Base-by-base conservation (phyloP, 257 asterid genomes). In the Ophiorrhiza pumila region DNA sequence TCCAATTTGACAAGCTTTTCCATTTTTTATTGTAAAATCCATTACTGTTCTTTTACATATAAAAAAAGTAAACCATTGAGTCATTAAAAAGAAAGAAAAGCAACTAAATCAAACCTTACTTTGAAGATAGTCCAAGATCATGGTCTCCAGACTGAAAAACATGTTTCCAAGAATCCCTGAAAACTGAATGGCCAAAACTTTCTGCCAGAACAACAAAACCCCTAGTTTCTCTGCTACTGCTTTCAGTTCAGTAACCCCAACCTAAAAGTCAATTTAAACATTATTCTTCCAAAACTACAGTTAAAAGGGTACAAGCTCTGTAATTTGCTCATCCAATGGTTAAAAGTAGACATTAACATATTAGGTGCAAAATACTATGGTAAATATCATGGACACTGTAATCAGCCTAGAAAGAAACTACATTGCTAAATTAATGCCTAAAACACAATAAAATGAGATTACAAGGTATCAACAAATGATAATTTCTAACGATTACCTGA, bases 151-250 rank as follows among this genome's bases (percentile, higher is more conserved):
- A 86, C 81, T 82, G 94, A 59, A 93, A 93, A 60, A 93, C 86
- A n/a, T 83, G 86, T 83, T 76, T 90, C 64, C 89, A 68, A 68
- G 98, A 91, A 67, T 91, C 97, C 90, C 89, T 93, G 83, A 91
- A 93, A 68, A 91, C 96, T 62, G 96, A 88, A 85, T 93, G 98
- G 73, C 97, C 97, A 82, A 93, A 91, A 84, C 98, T 93, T 87
- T 93, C 98, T 65, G 98, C 95, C 70, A 91, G 89, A 68, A 89
- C 97, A 83, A 89, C 89, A 74, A 93, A 88, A 34, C 98, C 98
- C 73, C 98, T 97, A 59, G 98, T 91, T 85, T 93, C 76, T 93
- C 98, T 74, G 88, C 82, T 47, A 92, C 97, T 77, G 89, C 87
- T 87, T 93, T 93, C 77, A 91, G 90, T 83, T 93, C 98, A 65